These are phyloP conservation scores for Agaricus sinodeliciosus DNA, from an alignment of 768 basidiomycete genomes.

Conservation along the genomic window DNA sequence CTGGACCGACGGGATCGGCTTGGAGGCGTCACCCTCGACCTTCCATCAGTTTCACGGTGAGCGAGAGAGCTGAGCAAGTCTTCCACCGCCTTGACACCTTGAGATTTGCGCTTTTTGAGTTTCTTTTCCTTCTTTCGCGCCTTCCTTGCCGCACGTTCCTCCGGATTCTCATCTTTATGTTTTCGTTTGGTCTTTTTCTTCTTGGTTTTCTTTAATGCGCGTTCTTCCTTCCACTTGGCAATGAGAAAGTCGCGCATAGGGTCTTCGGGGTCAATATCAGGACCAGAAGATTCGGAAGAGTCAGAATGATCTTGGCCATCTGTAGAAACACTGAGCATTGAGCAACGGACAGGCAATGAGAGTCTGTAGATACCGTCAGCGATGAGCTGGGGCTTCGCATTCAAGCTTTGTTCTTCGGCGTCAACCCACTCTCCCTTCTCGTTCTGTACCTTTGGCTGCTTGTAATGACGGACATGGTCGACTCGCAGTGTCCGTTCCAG, in stretches of 20 bases:
- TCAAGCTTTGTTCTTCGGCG: slow-evolving; percentile 77
- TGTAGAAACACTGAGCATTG: slow-evolving; percentile 14
- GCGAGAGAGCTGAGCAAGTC: slow-evolving; percentile 51
- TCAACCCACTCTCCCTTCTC: slow-evolving; percentile 86
- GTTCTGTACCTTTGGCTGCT: slow-evolving; percentile 71
- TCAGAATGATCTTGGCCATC: slow-evolving; percentile 54
- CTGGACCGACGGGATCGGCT: slow-evolving; percentile 12
- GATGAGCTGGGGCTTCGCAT: slow-evolving; percentile 74
- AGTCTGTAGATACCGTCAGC: slow-evolving; percentile 35
- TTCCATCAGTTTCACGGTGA: slow-evolving; percentile 20
- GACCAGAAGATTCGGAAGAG: slow-evolving; percentile 55
- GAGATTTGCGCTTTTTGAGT: slow-evolving; percentile 51
- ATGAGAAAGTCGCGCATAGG: slow-evolving; percentile 95
- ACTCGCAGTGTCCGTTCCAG: slow-evolving; percentile 84
- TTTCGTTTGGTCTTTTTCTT: slow-evolving; percentile 59
- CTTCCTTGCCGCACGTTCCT: slow-evolving; percentile 71
- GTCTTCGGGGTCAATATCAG: slow-evolving; percentile 89
- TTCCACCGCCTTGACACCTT: slow-evolving; percentile 60
- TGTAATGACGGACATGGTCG: slow-evolving; percentile 90
- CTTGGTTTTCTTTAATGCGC: slow-evolving; percentile 57
- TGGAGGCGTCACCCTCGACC: slow-evolving; percentile 3
- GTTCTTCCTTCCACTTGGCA: slow-evolving; percentile 66
- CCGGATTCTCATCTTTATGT: slow-evolving; percentile 71
- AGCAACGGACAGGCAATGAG: background rate
- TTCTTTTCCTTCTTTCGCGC: slow-evolving; percentile 70